Conservation (phyloP, 169 alveolate species). For the Sarcocystis neurona region DNA sequence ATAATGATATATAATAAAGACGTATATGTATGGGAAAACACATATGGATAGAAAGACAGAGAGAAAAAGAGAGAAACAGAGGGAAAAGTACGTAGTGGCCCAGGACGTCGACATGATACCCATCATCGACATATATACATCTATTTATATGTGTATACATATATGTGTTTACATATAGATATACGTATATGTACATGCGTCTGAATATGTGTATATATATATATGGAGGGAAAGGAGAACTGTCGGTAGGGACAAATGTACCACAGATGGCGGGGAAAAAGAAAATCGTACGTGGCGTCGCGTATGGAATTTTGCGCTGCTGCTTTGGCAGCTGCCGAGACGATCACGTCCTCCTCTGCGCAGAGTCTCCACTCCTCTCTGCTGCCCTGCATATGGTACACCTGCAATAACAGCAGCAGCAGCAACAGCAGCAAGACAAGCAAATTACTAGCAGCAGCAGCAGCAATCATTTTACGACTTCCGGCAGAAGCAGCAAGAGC, state of each 20-base stretch:
- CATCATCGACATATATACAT: too few species aligned
- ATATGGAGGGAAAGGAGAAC: not conserved
- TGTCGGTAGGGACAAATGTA: not conserved
- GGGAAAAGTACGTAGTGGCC: not conserved
- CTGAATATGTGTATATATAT: too few species aligned
- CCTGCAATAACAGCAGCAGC: not conserved
- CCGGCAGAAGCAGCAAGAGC: too few species aligned
- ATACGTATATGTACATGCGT: too few species aligned
- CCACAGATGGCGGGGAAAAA: not conserved
- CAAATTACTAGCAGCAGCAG: too few species aligned
- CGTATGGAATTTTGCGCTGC: not conserved
- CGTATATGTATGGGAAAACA: not conserved
- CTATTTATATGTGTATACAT: too few species aligned
- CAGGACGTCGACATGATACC: not conserved
- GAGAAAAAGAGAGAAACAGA: not conserved
- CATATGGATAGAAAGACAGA: not conserved
- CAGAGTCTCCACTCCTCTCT: not conserved
- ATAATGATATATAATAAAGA: not conserved
- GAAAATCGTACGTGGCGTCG: constrained; percentile 7
- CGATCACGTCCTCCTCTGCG: not conserved
- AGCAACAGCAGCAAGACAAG: too few species aligned
- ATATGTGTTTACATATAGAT: too few species aligned
- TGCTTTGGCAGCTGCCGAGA: not conserved
- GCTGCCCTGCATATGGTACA: not conserved
- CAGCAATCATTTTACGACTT: too few species aligned